These are phyloP conservation scores for Plasmodium sp. DNA, from an alignment of 169 alveolate species.

Conservation along the genomic window DNA sequence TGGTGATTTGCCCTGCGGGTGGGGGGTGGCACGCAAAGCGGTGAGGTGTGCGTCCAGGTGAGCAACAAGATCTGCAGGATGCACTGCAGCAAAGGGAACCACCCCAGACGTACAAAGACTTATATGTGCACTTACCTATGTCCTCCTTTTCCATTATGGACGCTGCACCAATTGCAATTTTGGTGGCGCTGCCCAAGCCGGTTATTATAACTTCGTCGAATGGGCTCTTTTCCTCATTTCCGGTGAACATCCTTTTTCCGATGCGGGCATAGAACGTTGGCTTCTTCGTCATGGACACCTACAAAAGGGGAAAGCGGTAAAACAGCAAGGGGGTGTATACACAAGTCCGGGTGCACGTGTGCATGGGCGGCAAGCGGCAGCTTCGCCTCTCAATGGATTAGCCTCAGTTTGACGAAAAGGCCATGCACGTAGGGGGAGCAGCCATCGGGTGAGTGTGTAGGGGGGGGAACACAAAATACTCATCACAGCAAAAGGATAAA, in stretches of 20 bases:
- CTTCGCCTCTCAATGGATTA: not conserved
- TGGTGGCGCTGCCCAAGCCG: constrained; percentile 82
- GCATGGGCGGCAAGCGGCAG: not conserved
- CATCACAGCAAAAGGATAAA: not conserved
- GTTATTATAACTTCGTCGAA: constrained; percentile 81
- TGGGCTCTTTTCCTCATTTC: constrained; percentile 76
- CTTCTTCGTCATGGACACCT: constrained; percentile 80
- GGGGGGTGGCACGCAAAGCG: not conserved
- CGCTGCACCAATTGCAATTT: constrained; percentile 84
- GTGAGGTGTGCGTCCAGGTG: not conserved
- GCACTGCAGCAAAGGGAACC: not conserved
- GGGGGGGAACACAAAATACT: not conserved
- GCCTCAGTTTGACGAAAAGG: not conserved
- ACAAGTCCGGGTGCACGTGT: not conserved
- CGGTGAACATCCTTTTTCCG: constrained; percentile 79
- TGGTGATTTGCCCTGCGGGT: constrained; percentile 76
- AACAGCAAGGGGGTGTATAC: not conserved
- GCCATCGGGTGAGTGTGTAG: not conserved
- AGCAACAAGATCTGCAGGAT: not conserved
- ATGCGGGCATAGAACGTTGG: constrained; percentile 81
- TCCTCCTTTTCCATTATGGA: constrained; percentile 78
- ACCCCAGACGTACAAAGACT: not conserved
- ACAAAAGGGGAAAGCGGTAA: not conserved
- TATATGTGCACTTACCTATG: constrained; percentile 64
- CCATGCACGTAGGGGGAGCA: not conserved